Evolutionary conservation across 768 basidiomycete species (phyloP), one percentile per base, ranked within the genome.

Genomic region (Filobasidium wieringae): DNA sequence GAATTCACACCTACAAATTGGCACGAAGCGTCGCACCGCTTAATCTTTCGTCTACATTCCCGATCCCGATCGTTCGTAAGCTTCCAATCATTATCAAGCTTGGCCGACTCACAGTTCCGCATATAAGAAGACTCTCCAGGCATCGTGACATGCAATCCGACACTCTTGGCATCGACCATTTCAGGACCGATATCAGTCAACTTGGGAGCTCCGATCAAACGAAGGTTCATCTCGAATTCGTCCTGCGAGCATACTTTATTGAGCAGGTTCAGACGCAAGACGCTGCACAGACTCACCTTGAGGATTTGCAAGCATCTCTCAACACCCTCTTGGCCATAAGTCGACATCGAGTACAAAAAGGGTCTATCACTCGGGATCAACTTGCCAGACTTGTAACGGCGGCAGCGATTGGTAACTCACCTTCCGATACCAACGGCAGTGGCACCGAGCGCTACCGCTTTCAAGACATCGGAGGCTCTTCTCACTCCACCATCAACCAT

Each of bases 191-290:
- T 76, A 32, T 96, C 88, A 53, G 79, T 79, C 41, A 97, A 72
- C 0, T 80, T 85, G 3, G 79, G 82, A 0, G 91, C 91, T 7
- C 93, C 93, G 29, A 99, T 74, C 1, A 97, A 78, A 15, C 92
- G 84, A 81, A 96, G 80, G 74, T 93, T 91, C 93, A 97, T 96
- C 77, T 92, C 88, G 66, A 99, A 89, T 73, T 99, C 93, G 64
- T 92, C 88, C 89, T 96, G 68, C 22, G 29, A 14, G 22, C 33
- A n/a, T 36, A 2, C 29, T 29, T 24, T 4, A 55, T 12, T 55
- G 37, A 36, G 8, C n/a, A 15, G 22, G 19, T 2, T 32, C 53
- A 1, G 9, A 27, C 39, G 11, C 7, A n/a, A 29, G 43, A 1
- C 40, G 33, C 39, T 50, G 17, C 14, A 57, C 4, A 19, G n/a